phyloP scores from a whole-genome alignment of 2,329 filamentous ascomycete species.

The Talaromyces sp. region DNA sequence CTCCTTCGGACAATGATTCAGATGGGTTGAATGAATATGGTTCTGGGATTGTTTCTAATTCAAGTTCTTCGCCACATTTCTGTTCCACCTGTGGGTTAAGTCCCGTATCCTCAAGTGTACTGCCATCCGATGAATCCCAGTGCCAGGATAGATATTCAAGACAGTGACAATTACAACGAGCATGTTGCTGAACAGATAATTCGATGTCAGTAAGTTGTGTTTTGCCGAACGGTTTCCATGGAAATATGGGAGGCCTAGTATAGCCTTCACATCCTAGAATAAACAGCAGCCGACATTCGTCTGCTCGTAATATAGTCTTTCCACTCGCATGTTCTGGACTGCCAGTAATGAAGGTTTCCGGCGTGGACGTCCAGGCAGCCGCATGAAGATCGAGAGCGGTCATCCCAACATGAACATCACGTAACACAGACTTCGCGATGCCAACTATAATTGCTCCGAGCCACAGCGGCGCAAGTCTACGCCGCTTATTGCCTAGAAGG shows the following conservation, averaged over 20 bases:
- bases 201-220: conserved; percentile 18
- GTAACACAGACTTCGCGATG: conserved; percentile 13
- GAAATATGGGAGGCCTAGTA: conserved; percentile 21
- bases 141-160: conserved; percentile 19
- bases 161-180: conserved; percentile 16
- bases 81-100: not conserved
- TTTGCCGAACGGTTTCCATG: conserved; percentile 20
- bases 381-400: conserved; percentile 15
- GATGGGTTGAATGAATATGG: not conserved
- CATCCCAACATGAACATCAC: conserved; percentile 12
- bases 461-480: conserved; percentile 18
- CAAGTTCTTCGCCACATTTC: not conserved
- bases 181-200: conserved; percentile 15
- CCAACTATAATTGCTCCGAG: conserved; percentile 17
- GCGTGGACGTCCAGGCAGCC: conserved; percentile 18
- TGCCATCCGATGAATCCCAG: conserved; percentile 14
- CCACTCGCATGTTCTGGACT: conserved; percentile 1
- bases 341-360: conserved; percentile 18
- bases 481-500: conserved; percentile 15
- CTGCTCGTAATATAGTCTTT: no score
- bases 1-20: conserved; percentile 1
- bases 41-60: not conserved
- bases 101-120: not conserved
- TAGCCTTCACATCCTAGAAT: conserved; percentile 15
- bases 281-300: no score